Conservation (phyloP, 345 rosid genomes). For the Moringa oleifera region DNA sequence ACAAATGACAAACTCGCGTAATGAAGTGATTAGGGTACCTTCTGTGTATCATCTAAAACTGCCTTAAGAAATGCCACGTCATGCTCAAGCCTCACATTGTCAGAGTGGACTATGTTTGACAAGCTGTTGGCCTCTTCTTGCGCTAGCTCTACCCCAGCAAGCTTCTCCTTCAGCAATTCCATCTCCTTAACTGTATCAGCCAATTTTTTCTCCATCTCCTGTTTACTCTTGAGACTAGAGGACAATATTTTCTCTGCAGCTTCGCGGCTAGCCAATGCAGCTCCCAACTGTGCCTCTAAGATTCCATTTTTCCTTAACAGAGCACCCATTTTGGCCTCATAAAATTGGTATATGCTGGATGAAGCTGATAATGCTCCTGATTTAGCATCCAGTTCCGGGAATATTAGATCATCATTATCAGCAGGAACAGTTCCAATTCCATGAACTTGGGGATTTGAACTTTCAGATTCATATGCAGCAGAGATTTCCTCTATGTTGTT, state of each 20-base stretch:
- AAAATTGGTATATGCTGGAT: conserved; percentile 60
- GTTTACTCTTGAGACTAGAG: conserved; percentile 65
- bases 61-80: conserved; percentile 97
- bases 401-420: conserved; percentile 37
- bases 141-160: conserved; percentile 61
- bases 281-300: conserved; percentile 72
- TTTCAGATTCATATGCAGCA: conserved; percentile 39
- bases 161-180: conserved; percentile 86
- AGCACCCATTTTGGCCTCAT: conserved; percentile 69
- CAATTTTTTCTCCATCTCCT: conserved; percentile 75
- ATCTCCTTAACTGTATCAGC: conserved; percentile 60
- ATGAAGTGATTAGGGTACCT: no score
- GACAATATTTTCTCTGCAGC: conserved; percentile 69
- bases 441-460: conserved; percentile 27
- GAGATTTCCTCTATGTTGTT: conserved; percentile 42
- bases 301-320: conserved; percentile 66
- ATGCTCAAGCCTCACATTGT: conserved; percentile 96
- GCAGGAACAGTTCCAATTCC: conserved; percentile 35
- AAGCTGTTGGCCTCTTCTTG: conserved; percentile 89
- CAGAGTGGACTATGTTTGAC: conserved; percentile 84
- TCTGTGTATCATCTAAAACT: conserved; percentile 87
- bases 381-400: conserved; percentile 40
- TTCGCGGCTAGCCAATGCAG: conserved; percentile 62
- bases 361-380: conserved; percentile 36
- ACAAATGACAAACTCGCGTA: no score